Percentiles rank a stretch among this genome's conserved stretches.
Evolutionary conservation across 495 filamentous ascomycete species (phyloP).

Genomic region (Penicillium samsonianum): DNA sequence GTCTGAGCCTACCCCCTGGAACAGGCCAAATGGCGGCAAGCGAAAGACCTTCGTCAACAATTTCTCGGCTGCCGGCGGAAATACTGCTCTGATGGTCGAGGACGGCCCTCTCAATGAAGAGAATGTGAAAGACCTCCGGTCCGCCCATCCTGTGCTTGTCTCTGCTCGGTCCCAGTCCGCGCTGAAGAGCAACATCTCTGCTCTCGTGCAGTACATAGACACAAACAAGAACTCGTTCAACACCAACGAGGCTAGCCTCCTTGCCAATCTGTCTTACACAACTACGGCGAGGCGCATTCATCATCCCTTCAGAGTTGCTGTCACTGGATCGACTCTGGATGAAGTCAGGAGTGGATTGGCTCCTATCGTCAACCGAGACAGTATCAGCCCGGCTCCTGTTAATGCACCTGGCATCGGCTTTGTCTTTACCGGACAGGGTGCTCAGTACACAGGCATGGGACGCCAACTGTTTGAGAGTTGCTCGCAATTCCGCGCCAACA

Average conservation of each 20-base stretch:
- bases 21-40: slow-evolving; percentile 59
- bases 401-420: slow-evolving; percentile 54
- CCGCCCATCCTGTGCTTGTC: slow-evolving; percentile 51
- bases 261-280: slow-evolving; percentile 66
- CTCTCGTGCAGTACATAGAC: slow-evolving; percentile 53
- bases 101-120: slow-evolving; percentile 48
- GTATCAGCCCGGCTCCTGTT: slow-evolving; percentile 29
- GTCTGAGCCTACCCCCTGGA: slow-evolving; percentile 59
- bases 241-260: slow-evolving; percentile 39
- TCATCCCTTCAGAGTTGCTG: slow-evolving; percentile 69
- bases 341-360: slow-evolving; percentile 34
- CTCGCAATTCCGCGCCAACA: slow-evolving; percentile 66
- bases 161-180: slow-evolving; percentile 56
- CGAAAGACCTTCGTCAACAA: slow-evolving; percentile 71
- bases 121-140: slow-evolving; percentile 54
- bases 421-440: slow-evolving; percentile 62
- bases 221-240: slow-evolving; percentile 47
- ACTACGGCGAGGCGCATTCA: slow-evolving; percentile 85
- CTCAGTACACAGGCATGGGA: slow-evolving; percentile 63
- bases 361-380: slow-evolving; percentile 30
- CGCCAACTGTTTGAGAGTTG: slow-evolving; percentile 67
- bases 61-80: slow-evolving; percentile 62
- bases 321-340: slow-evolving; percentile 49
- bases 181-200: slow-evolving; percentile 55
- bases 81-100: slow-evolving; percentile 55